phyloP scores from a whole-genome alignment of 1,139 yeast genomes.

The Saccharomyces hybrid region DNA sequence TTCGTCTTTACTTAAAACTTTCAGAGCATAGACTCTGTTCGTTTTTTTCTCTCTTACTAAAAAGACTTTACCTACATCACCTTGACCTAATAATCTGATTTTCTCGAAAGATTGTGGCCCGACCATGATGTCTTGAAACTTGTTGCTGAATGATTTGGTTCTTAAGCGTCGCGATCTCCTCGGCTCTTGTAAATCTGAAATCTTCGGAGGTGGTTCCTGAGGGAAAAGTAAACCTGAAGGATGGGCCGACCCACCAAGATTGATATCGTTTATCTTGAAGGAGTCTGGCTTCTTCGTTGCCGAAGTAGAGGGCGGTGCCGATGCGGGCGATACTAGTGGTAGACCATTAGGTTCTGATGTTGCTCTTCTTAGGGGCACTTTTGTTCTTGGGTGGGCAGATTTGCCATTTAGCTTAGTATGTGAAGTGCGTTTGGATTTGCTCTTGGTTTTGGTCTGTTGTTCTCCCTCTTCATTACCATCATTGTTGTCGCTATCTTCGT shows the following conservation, averaged over 20 bases:
- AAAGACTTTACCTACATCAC: conserved; percentile 96
- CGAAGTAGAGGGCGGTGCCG: neutral
- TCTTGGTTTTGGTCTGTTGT: conserved; percentile 9
- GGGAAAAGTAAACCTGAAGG: neutral
- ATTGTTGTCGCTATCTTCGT: neutral
- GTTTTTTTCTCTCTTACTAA: conserved; percentile 76
- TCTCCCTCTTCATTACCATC: neutral
- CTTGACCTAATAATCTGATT: conserved; percentile 81
- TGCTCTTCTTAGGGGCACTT: conserved; percentile 20
- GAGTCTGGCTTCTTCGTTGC: neutral
- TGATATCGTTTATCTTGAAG: neutral
- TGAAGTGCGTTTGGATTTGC: neutral
- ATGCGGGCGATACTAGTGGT: neutral
- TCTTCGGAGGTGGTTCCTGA: conserved; percentile 5
- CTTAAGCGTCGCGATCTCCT: conserved; percentile 41
- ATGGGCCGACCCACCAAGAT: neutral
- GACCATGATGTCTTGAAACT: conserved; percentile 71
- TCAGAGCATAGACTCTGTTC: conserved; percentile 81
- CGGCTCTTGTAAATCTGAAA: conserved; percentile 18
- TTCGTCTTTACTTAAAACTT: conserved; percentile 80
- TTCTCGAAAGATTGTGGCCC: conserved; percentile 84
- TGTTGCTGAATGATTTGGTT: conserved; percentile 47
- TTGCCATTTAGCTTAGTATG: conserved; percentile 6
- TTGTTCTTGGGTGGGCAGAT: conserved; percentile 8
- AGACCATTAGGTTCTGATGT: conserved; percentile 23